A percentile compares a stretch with the other conserved stretches of the same genome.
Evolutionary conservation across 345 rosid species (phyloP).

Genomic region (Murraya koenigii): DNA sequence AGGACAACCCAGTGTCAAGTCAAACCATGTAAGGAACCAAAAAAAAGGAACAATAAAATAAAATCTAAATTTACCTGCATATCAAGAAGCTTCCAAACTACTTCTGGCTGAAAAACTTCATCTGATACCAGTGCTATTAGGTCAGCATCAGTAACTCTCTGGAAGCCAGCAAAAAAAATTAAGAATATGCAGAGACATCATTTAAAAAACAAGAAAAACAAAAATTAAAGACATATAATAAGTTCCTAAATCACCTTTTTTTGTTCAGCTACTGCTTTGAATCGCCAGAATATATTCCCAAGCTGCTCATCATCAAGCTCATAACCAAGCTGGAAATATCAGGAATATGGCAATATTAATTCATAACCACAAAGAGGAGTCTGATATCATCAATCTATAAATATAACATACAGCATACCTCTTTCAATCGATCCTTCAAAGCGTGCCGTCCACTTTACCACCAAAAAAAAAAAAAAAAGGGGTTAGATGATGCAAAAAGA

Average conservation of each 20-base stretch:
- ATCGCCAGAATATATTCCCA: slow-evolving; percentile 74
- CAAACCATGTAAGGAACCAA: background rate
- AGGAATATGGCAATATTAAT: slow-evolving; percentile 17
- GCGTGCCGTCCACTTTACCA: slow-evolving; percentile 91
- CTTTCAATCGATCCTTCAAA: slow-evolving; percentile 62
- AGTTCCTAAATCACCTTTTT: slow-evolving; percentile 57
- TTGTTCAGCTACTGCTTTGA: slow-evolving; percentile 86
- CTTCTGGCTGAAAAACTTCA: slow-evolving; percentile 91
- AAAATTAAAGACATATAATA: background rate
- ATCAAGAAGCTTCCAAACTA: slow-evolving; percentile 78
- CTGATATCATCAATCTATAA: background rate
- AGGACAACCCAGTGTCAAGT: background rate
- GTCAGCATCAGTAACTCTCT: slow-evolving; percentile 94
- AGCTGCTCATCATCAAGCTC: slow-evolving; percentile 73
- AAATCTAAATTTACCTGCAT: slow-evolving; percentile 55
- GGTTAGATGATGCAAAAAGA: background rate
- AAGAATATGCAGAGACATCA: slow-evolving; percentile 15
- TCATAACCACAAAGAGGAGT: background rate
- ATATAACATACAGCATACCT: slow-evolving; percentile 44
- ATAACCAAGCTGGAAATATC: slow-evolving; percentile 71
- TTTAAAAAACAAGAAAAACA: background rate
- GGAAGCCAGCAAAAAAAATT: slow-evolving; percentile 22
- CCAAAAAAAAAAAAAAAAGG: slow-evolving; percentile 1
- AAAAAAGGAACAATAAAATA: background rate
- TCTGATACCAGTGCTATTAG: slow-evolving; percentile 88